These are phyloP conservation scores for Penicillium sp. DNA, from an alignment of 2,329 filamentous ascomycete genomes.

Conservation along the genomic window DNA sequence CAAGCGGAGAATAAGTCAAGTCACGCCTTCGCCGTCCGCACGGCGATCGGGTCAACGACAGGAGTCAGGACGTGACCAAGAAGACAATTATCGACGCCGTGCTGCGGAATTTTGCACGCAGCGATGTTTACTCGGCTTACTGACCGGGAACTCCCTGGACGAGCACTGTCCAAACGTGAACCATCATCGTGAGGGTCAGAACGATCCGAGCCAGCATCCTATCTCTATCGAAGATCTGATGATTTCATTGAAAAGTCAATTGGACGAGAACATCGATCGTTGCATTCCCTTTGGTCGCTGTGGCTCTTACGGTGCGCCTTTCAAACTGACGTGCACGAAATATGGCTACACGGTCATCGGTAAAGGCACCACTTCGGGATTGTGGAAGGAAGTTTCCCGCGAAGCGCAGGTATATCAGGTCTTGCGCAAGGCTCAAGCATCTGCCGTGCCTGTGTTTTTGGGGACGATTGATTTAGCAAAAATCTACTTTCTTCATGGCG, in stretches of 20 bases:
- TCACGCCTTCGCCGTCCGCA: conserved; percentile 19
- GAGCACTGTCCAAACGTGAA: conserved; percentile 25
- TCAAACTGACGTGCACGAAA: too few relatives aligned
- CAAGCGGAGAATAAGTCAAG: conserved; percentile 25
- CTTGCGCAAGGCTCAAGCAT: too few relatives aligned
- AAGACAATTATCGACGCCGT: conserved; percentile 9
- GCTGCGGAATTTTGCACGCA: conserved; percentile 24
- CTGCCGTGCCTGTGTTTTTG: too few relatives aligned
- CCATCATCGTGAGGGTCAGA: conserved; percentile 6
- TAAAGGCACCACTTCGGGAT: too few relatives aligned
- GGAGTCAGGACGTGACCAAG: background rate
- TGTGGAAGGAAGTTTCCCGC: too few relatives aligned
- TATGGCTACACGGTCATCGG: too few relatives aligned
- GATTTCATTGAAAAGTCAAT: background rate
- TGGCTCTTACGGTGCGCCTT: too few relatives aligned
- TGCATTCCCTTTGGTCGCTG: too few relatives aligned
- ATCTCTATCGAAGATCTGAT: background rate
- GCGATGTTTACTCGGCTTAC: conserved; percentile 23
- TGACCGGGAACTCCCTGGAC: conserved; percentile 19
- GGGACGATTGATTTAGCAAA: too few relatives aligned
- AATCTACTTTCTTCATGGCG: too few relatives aligned
- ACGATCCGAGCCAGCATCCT: background rate
- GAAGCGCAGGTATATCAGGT: too few relatives aligned
- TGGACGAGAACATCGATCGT: background rate
- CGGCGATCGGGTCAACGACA: background rate